Percentiles rank a stretch among this genome's conserved stretches.
Evolutionary conservation across 1,284 basidiomycete species (phyloP).

Genomic region (Heliocybe sulcata): DNA sequence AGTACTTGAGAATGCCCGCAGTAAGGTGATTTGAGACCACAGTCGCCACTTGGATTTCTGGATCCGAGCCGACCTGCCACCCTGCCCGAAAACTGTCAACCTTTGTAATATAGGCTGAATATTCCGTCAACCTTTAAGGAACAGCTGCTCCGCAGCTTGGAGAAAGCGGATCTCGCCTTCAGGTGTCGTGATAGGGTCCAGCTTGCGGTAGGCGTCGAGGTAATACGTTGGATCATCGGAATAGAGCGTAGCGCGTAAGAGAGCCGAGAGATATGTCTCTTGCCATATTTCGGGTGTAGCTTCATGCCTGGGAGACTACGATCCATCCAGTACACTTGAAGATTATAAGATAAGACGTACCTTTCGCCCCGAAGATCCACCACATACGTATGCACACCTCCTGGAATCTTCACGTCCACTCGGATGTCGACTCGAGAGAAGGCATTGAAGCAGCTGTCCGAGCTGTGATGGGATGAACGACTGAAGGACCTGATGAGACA

Average conservation of each 20-base stretch:
- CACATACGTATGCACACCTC: conserved; percentile 92
- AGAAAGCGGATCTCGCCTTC: conserved; percentile 91
- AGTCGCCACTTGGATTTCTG: conserved; percentile 97
- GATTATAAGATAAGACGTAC: conserved; percentile 34
- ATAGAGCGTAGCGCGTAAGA: conserved; percentile 89
- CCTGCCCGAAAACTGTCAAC: conserved; percentile 38
- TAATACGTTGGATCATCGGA: conserved; percentile 92
- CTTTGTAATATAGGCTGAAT: conserved; percentile 8
- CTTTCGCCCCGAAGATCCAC: conserved; percentile 92
- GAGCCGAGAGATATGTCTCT: conserved; percentile 92
- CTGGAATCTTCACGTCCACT: conserved; percentile 98
- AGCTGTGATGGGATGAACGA: not conserved
- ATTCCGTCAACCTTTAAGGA: conserved; percentile 66
- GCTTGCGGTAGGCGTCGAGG: conserved; percentile 90
- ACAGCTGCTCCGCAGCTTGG: conserved; percentile 86
- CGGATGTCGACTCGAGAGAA: conserved; percentile 96
- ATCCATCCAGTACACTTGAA: not conserved
- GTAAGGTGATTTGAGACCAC: conserved; percentile 97
- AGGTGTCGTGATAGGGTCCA: conserved; percentile 88
- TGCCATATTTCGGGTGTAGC: conserved; percentile 93
- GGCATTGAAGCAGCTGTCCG: conserved; percentile 87
- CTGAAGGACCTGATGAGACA: conserved; percentile 18
- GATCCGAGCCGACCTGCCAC: conserved; percentile 98
- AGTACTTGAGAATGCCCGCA: conserved; percentile 94
- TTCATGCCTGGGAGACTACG: conserved; percentile 64